These are phyloP conservation scores for Candida methanosorbosa DNA, from an alignment of 805 yeast genomes.

Conservation along the genomic window DNA sequence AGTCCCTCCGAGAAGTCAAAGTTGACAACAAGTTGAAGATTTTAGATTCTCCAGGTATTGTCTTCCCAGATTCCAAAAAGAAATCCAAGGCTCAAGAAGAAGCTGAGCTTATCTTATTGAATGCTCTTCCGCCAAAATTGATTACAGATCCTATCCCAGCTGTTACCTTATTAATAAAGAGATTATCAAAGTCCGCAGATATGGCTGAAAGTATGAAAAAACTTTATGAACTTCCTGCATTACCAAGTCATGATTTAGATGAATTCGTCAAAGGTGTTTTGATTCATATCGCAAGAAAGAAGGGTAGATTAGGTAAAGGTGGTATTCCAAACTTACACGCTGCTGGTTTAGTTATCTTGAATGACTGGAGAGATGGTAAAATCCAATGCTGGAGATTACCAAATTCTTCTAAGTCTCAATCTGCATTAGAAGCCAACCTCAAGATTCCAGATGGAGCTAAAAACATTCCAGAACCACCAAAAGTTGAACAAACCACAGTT, in stretches of 20 bases:
- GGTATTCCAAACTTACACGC: slow-evolving; percentile 86
- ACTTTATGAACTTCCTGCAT: slow-evolving; percentile 72
- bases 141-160: slow-evolving; percentile 81
- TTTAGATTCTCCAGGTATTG: slow-evolving; percentile 95
- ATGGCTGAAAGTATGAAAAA: slow-evolving; percentile 71
- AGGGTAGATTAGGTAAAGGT: slow-evolving; percentile 88
- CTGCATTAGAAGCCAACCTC: slow-evolving; percentile 32
- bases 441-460: slow-evolving; percentile 24
- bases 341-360: slow-evolving; percentile 75
- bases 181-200: slow-evolving; percentile 62
- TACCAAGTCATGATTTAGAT: slow-evolving; percentile 62
- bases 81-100: slow-evolving; percentile 55
- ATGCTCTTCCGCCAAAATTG: slow-evolving; percentile 83
- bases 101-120: slow-evolving; percentile 82
- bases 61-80: slow-evolving; percentile 58
- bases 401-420: slow-evolving; percentile 29
- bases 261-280: slow-evolving; percentile 79
- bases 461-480: slow-evolving; percentile 31
- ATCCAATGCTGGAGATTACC: slow-evolving; percentile 88
- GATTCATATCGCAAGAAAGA: slow-evolving; percentile 85
- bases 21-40: slow-evolving; percentile 83
- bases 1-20: slow-evolving; percentile 84
- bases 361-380: slow-evolving; percentile 97
- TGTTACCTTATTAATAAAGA: slow-evolving; percentile 64
- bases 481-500: slow-evolving; percentile 61